These are phyloP conservation scores for Schoenoplectus triqueter DNA, from an alignment of 202 grass and related monocot genomes.

Conservation along the genomic window DNA sequence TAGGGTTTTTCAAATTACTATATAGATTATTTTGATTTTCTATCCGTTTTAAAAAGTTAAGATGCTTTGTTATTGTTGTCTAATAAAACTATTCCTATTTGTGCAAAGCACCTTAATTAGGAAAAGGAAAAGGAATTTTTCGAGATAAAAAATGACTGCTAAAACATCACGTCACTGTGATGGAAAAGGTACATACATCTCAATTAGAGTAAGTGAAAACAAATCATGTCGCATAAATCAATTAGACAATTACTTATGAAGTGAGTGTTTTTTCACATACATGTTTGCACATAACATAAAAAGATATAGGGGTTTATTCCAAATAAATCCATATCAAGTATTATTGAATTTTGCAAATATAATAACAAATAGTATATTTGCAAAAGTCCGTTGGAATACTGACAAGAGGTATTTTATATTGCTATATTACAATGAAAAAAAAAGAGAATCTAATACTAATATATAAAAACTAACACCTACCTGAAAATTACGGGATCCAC, in stretches of 20 bases:
- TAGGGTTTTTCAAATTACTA: no score
- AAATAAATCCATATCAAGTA: not conserved
- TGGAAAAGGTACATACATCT: not conserved
- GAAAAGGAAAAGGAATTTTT: not conserved
- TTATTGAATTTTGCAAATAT: slow-evolving; percentile 4
- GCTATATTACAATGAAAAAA: slow-evolving; percentile 6
- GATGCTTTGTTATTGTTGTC: not conserved
- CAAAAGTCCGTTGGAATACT: not conserved
- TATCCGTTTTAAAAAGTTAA: not conserved
- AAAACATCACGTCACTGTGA: not conserved
- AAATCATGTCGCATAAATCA: slow-evolving; percentile 6
- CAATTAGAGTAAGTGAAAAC: not conserved
- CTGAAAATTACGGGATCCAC: slow-evolving; percentile 28
- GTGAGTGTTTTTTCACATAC: not conserved
- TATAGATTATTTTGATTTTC: not conserved
- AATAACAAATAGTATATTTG: not conserved
- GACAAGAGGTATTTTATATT: not conserved
- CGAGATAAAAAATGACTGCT: not conserved
- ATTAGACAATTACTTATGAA: not conserved
- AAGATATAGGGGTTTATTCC: not conserved
- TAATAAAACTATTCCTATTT: not conserved
- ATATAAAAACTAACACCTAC: slow-evolving; percentile 13
- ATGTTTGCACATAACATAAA: not conserved
- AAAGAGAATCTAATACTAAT: not conserved
- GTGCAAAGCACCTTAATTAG: not conserved